A percentile compares a stretch with the other conserved stretches of the same genome.
Evolutionary conservation across 805 yeast genomes (phyloP).

Genomic region (Scheffersomyces ergatensis): DNA sequence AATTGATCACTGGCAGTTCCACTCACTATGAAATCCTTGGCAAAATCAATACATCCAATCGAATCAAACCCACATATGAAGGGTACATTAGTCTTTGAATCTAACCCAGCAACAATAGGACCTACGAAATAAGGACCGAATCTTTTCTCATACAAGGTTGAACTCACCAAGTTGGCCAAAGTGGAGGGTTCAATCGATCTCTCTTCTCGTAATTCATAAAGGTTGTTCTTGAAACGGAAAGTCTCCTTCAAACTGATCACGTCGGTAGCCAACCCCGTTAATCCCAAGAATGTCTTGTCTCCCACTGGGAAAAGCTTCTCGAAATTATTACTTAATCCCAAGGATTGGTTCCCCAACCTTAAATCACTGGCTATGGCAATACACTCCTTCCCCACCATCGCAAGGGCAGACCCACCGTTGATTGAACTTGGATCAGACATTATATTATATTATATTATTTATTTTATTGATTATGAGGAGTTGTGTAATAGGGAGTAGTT

Average conservation of each 20-base stretch:
- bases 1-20: slow-evolving; percentile 98
- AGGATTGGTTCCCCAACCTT: slow-evolving; percentile 88
- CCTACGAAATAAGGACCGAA: slow-evolving; percentile 97
- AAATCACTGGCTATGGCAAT: slow-evolving; percentile 96
- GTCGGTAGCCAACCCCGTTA: slow-evolving; percentile 95
- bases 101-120: slow-evolving; percentile 93
- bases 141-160: slow-evolving; percentile 86
- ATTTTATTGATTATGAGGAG: no score
- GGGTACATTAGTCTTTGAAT: slow-evolving; percentile 79
- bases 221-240: slow-evolving; percentile 80
- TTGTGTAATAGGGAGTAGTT: no score
- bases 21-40: slow-evolving; percentile 89
- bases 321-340: slow-evolving; percentile 89
- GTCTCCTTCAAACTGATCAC: slow-evolving; percentile 81
- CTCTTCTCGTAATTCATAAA: slow-evolving; percentile 89
- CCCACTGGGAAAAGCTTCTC: slow-evolving; percentile 89
- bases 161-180: slow-evolving; percentile 87
- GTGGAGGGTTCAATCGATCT: slow-evolving; percentile 89
- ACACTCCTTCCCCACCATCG: slow-evolving; percentile 98
- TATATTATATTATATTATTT: background rate
- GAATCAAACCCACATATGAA: slow-evolving; percentile 93
- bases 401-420: slow-evolving; percentile 92
- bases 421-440: slow-evolving; percentile 79
- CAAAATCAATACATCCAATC: slow-evolving; percentile 94
- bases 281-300: slow-evolving; percentile 76